A percentile compares a stretch with the other conserved stretches of the same genome.
Evolutionary conservation across 2,329 filamentous ascomycete species (phyloP).

Genomic region (Diatrype stigma): DNA sequence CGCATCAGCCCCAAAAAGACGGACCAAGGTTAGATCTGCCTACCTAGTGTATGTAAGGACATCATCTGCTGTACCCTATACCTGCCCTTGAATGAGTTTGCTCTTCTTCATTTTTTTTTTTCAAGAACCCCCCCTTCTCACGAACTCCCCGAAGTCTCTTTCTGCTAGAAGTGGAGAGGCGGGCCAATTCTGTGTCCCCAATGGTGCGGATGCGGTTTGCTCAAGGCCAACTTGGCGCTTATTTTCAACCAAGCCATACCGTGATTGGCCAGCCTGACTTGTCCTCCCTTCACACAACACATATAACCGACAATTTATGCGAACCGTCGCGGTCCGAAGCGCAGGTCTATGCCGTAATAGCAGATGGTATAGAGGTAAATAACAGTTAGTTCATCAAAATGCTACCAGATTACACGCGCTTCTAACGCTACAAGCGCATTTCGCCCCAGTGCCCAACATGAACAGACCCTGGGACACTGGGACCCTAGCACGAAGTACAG

Average conservation of each 20-base stretch:
- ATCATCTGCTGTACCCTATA: neutral
- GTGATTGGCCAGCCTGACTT: neutral
- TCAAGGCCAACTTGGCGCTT: neutral
- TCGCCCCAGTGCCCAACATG: neutral
- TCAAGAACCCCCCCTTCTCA: neutral
- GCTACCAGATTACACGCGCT: neutral
- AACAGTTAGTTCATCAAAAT: too few species aligned
- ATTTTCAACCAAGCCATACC: neutral
- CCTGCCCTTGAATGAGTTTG: neutral
- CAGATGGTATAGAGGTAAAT: neutral
- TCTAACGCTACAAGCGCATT: neutral
- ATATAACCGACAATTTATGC: neutral
- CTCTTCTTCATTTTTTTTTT: neutral
- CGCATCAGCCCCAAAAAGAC: too few species aligned
- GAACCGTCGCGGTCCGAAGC: neutral
- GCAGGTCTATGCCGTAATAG: neutral
- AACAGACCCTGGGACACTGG: neutral
- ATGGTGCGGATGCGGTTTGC: neutral
- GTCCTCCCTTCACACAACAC: neutral
- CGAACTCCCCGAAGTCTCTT: too few species aligned
- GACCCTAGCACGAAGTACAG: too few species aligned
- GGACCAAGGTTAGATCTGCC: neutral
- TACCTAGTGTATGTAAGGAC: too few species aligned
- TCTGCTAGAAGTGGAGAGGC: neutral
- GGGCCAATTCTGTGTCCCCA: neutral